These are phyloP conservation scores for Kitagawia praeruptora DNA, from an alignment of 129 eudicot genomes.

Conservation along the genomic window DNA sequence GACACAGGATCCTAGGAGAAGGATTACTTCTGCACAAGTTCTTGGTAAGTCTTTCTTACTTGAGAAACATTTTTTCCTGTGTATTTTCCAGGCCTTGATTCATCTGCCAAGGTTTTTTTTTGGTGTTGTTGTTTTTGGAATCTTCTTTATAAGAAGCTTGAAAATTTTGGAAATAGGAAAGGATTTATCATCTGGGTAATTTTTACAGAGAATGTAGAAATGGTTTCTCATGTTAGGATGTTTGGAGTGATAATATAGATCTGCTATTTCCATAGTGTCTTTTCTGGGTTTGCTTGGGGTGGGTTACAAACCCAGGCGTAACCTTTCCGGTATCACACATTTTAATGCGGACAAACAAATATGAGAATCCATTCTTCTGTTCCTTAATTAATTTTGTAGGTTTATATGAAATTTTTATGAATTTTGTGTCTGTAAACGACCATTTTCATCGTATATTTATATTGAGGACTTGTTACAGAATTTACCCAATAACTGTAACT, in stretches of 20 bases:
- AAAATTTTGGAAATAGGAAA: background rate
- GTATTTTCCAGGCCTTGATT: background rate
- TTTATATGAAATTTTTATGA: background rate
- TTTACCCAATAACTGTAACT: background rate
- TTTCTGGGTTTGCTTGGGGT: background rate
- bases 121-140: background rate
- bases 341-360: background rate
- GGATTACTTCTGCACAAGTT: constrained; percentile 46
- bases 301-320: background rate
- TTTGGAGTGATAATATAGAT: background rate
- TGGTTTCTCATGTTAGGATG: background rate
- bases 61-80: background rate
- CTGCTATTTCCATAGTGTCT: background rate
- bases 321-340: background rate
- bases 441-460: background rate
- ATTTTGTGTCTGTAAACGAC: background rate
- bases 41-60: constrained; percentile 26
- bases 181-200: background rate
- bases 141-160: background rate
- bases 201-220: background rate
- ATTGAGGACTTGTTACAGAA: background rate
- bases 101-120: background rate
- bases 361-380: background rate
- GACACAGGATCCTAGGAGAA: constrained; percentile 36
- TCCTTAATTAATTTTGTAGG: background rate